phyloP scores from a whole-genome alignment of 495 filamentous ascomycete species.

The Oidiodendron maius region DNA sequence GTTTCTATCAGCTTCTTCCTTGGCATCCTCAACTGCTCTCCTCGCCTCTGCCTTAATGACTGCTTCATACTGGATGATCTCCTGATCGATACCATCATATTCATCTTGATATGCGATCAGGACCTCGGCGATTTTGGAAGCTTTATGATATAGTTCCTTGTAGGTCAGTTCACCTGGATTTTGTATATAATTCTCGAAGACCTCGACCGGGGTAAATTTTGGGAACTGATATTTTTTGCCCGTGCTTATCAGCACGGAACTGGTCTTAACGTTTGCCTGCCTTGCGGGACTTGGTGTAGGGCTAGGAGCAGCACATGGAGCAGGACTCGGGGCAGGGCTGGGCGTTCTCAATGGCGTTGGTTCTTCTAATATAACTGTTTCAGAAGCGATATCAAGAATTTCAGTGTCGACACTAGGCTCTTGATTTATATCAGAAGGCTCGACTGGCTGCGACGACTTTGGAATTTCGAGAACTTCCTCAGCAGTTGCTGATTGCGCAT shows the following conservation, averaged over 20 bases:
- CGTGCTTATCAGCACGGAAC: no score
- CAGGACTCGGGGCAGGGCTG: no score
- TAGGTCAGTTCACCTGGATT: constrained; percentile 9
- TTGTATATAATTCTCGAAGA: constrained; percentile 13
- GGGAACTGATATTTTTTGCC: constrained; percentile 3
- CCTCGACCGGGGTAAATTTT: constrained; percentile 12
- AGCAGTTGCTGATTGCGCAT: background rate
- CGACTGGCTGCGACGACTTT: background rate
- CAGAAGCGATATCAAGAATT: no score
- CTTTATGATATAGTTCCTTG: constrained; percentile 15
- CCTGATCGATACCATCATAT: constrained; percentile 12
- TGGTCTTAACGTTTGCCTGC: no score
- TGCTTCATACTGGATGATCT: constrained; percentile 2
- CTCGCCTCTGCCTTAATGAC: constrained; percentile 1
- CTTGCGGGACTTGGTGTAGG: background rate
- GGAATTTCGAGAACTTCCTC: background rate
- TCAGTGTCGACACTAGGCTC: no score
- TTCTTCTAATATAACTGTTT: no score
- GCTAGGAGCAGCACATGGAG: no score
- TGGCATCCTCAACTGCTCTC: constrained; percentile 4
- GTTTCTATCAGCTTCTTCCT: background rate
- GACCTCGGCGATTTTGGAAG: constrained; percentile 3
- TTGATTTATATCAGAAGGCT: background rate
- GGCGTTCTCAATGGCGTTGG: no score
- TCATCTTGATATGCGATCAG: constrained; percentile 12